Conservation (phyloP, 331 rosid genomes). For the Malus hybrid region DNA sequence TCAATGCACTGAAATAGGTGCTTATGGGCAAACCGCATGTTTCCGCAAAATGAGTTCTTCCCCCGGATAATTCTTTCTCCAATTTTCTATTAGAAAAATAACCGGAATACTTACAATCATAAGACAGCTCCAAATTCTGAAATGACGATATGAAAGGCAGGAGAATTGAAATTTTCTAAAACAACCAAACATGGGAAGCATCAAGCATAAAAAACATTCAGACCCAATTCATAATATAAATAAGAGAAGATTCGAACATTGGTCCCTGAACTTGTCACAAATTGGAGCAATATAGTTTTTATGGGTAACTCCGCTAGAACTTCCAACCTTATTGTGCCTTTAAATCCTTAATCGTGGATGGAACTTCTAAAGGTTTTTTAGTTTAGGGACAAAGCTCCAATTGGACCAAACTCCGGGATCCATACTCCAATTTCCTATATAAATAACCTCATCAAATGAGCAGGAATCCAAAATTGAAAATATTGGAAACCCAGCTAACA, state of each 20-base stretch:
- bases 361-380: background rate
- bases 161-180: background rate
- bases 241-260: background rate
- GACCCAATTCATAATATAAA: background rate
- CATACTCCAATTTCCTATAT: background rate
- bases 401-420: background rate
- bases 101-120: slow-evolving; percentile 6
- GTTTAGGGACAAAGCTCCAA: background rate
- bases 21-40: slow-evolving; percentile 86
- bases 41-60: slow-evolving; percentile 65
- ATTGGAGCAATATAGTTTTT: background rate
- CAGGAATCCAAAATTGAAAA: background rate
- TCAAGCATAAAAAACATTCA: background rate
- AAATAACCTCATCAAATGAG: background rate
- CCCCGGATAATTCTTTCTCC: slow-evolving; percentile 74
- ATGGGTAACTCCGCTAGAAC: background rate
- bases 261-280: background rate
- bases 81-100: slow-evolving; percentile 41
- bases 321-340: background rate
- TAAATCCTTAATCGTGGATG: background rate
- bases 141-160: background rate
- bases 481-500: background rate
- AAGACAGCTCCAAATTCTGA: background rate
- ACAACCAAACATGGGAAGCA: background rate
- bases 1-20: slow-evolving; percentile 80